Percentiles rank a stretch among this genome's conserved stretches.
Conservation (phyloP, 2,329 filamentous ascomycete species). For the Aspergillus sp. region DNA sequence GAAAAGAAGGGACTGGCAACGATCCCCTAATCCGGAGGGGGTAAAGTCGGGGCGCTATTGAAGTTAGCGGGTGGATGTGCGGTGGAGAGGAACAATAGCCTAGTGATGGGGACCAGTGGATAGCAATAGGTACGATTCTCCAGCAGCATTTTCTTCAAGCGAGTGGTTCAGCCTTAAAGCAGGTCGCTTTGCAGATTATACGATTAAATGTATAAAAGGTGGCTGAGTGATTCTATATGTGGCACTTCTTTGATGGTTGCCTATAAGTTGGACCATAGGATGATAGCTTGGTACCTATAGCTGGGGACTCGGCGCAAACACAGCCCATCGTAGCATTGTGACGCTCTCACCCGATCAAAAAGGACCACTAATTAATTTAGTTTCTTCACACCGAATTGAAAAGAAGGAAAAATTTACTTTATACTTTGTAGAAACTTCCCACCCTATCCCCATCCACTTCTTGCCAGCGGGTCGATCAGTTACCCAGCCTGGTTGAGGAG, state of each 20-base stretch:
- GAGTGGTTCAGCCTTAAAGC: no score
- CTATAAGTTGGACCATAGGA: no score
- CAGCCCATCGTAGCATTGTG: no score
- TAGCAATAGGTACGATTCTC: not conserved
- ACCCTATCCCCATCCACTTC: not conserved
- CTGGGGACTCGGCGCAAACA: no score
- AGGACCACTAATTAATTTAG: no score
- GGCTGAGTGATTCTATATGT: no score
- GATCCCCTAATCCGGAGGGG: not conserved
- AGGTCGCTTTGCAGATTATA: no score
- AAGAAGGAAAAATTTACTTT: not conserved
- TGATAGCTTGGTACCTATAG: no score
- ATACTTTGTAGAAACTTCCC: not conserved
- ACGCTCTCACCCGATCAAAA: no score
- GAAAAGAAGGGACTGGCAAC: not conserved
- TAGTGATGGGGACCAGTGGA: not conserved
- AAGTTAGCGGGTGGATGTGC: not conserved
- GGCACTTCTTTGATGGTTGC: no score
- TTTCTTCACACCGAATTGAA: not conserved
- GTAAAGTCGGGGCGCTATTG: not conserved
- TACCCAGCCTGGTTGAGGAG: conserved; percentile 6
- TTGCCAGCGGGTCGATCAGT: conserved; percentile 12
- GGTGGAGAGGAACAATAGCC: not conserved
- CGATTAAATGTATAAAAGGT: no score
- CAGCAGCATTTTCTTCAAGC: no score